These are phyloP conservation scores for Russula sp. DNA, from an alignment of 768 basidiomycete species.

Conservation along the genomic window DNA sequence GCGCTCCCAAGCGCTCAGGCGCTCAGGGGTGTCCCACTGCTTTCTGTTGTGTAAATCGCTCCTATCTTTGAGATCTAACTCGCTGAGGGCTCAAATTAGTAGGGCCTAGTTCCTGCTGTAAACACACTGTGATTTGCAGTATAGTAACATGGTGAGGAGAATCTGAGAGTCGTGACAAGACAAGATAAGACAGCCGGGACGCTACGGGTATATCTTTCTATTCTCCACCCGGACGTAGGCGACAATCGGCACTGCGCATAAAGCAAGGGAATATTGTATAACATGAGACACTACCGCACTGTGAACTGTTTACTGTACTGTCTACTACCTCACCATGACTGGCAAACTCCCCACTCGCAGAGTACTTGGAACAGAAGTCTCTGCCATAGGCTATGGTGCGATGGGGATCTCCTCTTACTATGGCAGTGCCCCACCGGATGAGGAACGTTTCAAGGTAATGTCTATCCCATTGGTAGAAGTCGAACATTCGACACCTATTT, in stretches of 20 bases:
- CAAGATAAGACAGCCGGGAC: too few relatives aligned
- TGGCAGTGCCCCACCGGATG: slow-evolving; percentile 41
- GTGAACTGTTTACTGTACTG: neutral
- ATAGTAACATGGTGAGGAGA: too few relatives aligned
- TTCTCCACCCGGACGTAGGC: too few relatives aligned
- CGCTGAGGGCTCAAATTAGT: too few relatives aligned
- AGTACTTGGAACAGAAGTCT: slow-evolving; percentile 40
- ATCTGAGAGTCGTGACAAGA: too few relatives aligned
- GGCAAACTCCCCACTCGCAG: slow-evolving; percentile 33
- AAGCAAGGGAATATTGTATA: neutral
- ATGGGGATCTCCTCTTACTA: slow-evolving; percentile 51
- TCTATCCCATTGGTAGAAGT: neutral
- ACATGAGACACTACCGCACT: neutral
- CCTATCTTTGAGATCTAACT: too few relatives aligned
- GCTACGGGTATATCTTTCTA: too few relatives aligned
- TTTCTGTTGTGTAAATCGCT: too few relatives aligned
- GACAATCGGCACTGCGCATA: neutral
- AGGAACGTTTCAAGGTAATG: slow-evolving; percentile 46
- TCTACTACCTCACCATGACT: neutral
- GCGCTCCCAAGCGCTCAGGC: too few relatives aligned
- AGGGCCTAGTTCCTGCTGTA: too few relatives aligned
- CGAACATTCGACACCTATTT: neutral
- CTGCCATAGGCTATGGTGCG: slow-evolving; percentile 51
- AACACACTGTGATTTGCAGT: too few relatives aligned
- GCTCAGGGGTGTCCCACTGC: too few relatives aligned